Evolutionary conservation across 2,329 filamentous ascomycete species (phyloP).

Genomic region (Herpomyces periplanetae): DNA sequence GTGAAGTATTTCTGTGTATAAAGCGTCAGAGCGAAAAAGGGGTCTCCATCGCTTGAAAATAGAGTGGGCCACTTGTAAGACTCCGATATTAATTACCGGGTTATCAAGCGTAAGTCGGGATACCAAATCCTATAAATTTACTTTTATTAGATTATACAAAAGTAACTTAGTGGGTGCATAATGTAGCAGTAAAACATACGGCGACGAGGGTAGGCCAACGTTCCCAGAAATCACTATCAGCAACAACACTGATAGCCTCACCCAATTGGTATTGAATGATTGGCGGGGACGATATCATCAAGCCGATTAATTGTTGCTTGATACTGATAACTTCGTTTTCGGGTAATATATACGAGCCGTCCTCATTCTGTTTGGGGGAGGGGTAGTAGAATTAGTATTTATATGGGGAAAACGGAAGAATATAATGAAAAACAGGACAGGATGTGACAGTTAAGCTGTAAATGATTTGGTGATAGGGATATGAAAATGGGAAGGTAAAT

Average conservation of each 20-base stretch:
- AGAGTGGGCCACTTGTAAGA: conserved; percentile 83
- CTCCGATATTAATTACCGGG: conserved; percentile 53
- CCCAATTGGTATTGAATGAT: conserved; percentile 73
- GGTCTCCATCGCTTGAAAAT: conserved; percentile 91
- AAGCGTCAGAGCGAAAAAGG: conserved; percentile 57
- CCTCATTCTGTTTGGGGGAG: conserved; percentile 23
- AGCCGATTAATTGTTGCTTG: conserved; percentile 69
- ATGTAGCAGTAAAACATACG: conserved; percentile 12
- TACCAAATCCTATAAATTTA: conserved; percentile 27
- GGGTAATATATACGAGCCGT: conserved; percentile 65
- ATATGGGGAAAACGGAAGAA: no score
- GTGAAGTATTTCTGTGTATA: conserved; percentile 87
- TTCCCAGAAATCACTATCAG: conserved; percentile 86
- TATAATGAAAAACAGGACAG: no score
- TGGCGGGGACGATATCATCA: conserved; percentile 72
- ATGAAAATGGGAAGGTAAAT: conserved; percentile 3
- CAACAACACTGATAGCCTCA: conserved; percentile 83
- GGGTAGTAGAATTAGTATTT: no score
- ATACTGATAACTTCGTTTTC: conserved; percentile 48
- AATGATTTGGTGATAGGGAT: not conserved
- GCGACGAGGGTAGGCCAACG: conserved; percentile 82
- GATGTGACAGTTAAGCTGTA: no score
- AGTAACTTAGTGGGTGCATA: conserved; percentile 1
- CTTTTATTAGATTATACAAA: not conserved
- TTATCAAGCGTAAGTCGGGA: conserved; percentile 46